Conservation (phyloP, 495 filamentous ascomycete species). For the Hypoxylon fragiforme region DNA sequence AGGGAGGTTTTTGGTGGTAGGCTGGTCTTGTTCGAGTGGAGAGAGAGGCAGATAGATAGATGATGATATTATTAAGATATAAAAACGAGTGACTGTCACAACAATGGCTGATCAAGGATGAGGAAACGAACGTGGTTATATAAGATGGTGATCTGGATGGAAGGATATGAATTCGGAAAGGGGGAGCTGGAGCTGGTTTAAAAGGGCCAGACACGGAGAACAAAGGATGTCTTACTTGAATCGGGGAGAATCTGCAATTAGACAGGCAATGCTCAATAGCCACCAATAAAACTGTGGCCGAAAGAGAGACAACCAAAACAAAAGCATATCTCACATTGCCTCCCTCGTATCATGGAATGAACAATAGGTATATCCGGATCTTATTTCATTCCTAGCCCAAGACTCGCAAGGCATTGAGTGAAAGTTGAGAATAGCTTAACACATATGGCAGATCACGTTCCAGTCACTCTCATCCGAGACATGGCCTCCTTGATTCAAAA, state of each 20-base stretch:
- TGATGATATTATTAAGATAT: slow-evolving; percentile 1
- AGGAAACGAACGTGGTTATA: slow-evolving; percentile 7
- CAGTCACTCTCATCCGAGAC: slow-evolving; percentile 15
- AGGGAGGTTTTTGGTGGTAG: background rate
- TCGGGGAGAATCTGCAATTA: slow-evolving; percentile 34
- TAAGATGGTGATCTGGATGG: background rate
- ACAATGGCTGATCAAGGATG: slow-evolving; percentile 23
- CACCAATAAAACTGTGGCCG: slow-evolving; percentile 21
- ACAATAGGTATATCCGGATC: slow-evolving; percentile 1
- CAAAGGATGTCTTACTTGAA: slow-evolving; percentile 18
- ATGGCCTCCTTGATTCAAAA: slow-evolving; percentile 27
- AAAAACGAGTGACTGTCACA: slow-evolving; percentile 15
- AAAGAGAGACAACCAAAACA: slow-evolving; percentile 31
- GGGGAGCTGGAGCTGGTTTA: slow-evolving; percentile 21
- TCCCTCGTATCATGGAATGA: slow-evolving; percentile 39
- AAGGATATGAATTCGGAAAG: background rate
- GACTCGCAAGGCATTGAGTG: background rate
- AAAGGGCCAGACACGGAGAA: slow-evolving; percentile 17
- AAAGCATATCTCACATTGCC: slow-evolving; percentile 23
- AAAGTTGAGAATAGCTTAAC: slow-evolving; percentile 4
- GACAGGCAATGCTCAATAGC: slow-evolving; percentile 31
- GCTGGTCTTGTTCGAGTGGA: slow-evolving; percentile 5
- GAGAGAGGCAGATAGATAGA: slow-evolving; percentile 3
- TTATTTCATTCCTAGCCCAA: slow-evolving; percentile 20
- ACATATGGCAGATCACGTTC: slow-evolving; percentile 24